A percentile compares a stretch with the other conserved stretches of the same genome.
These are phyloP conservation scores for Trichoderma breve DNA, from an alignment of 2,329 filamentous ascomycete genomes.

Conservation along the genomic window DNA sequence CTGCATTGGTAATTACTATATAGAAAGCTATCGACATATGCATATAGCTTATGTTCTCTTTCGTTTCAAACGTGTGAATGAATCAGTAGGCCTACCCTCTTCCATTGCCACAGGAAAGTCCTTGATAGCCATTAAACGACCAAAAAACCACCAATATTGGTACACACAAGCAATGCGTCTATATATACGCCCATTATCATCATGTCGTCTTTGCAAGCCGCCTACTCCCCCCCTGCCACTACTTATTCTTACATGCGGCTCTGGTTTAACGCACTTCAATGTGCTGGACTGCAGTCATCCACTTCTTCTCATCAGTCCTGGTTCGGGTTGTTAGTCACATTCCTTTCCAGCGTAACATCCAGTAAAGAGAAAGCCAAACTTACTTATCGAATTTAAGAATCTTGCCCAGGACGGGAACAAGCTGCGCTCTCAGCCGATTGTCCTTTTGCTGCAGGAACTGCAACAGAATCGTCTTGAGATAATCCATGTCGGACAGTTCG, in stretches of 20 bases:
- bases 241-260: neutral
- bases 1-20: neutral
- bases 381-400: conserved; percentile 74
- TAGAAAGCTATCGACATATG: neutral
- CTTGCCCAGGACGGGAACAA: conserved; percentile 75
- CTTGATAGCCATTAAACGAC: neutral
- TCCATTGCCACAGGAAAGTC: neutral
- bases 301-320: conserved; percentile 30
- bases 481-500: conserved; percentile 52
- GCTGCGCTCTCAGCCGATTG: conserved; percentile 69
- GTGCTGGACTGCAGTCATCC: conserved; percentile 28
- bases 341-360: neutral
- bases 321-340: neutral
- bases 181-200: neutral
- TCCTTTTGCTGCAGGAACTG: conserved; percentile 82
- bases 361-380: conserved; percentile 34
- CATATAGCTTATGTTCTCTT: neutral
- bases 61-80: neutral
- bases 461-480: conserved; percentile 77
- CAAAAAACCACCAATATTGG: neutral
- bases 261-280: conserved; percentile 22
- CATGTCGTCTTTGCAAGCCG: neutral
- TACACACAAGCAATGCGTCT: neutral
- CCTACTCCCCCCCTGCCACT: neutral
- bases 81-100: neutral